phyloP scores from a whole-genome alignment of 2,329 filamentous ascomycete genomes.

The Fusarium robinianum region DNA sequence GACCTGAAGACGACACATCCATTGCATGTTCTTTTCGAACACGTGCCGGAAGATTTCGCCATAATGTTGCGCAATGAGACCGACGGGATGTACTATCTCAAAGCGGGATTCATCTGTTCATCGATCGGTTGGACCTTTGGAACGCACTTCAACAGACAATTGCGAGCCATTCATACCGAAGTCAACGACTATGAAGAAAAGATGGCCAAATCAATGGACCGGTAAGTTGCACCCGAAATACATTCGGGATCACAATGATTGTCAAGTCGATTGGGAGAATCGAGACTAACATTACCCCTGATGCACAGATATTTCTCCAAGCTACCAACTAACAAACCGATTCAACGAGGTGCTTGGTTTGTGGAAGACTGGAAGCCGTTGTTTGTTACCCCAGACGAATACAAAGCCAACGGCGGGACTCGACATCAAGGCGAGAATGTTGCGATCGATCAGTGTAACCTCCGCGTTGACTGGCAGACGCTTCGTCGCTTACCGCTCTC shows the following conservation, averaged over 20 bases:
- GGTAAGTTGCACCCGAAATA: slow-evolving; percentile 49
- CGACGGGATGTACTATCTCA: slow-evolving; percentile 72
- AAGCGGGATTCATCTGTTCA: slow-evolving; percentile 78
- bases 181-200: slow-evolving; percentile 84
- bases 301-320: slow-evolving; percentile 72
- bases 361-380: slow-evolving; percentile 74
- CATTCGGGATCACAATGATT: too few relatives aligned
- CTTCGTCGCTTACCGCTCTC: slow-evolving; percentile 75
- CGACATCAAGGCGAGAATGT: slow-evolving; percentile 58
- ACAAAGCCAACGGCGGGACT: slow-evolving; percentile 61
- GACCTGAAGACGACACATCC: slow-evolving; percentile 65
- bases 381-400: slow-evolving; percentile 71
- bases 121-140: slow-evolving; percentile 76
- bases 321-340: slow-evolving; percentile 71
- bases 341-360: slow-evolving; percentile 83
- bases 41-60: slow-evolving; percentile 82
- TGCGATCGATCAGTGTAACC: slow-evolving; percentile 60
- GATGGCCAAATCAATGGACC: slow-evolving; percentile 83
- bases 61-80: slow-evolving; percentile 72
- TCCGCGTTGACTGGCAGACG: slow-evolving; percentile 87
- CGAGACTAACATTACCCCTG: background rate
- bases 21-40: slow-evolving; percentile 70
- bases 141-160: slow-evolving; percentile 69
- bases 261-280: too few relatives aligned
- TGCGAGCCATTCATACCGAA: slow-evolving; percentile 70